Conservation (phyloP, 441 rosid genomes). For the Gossypium lobatum region DNA sequence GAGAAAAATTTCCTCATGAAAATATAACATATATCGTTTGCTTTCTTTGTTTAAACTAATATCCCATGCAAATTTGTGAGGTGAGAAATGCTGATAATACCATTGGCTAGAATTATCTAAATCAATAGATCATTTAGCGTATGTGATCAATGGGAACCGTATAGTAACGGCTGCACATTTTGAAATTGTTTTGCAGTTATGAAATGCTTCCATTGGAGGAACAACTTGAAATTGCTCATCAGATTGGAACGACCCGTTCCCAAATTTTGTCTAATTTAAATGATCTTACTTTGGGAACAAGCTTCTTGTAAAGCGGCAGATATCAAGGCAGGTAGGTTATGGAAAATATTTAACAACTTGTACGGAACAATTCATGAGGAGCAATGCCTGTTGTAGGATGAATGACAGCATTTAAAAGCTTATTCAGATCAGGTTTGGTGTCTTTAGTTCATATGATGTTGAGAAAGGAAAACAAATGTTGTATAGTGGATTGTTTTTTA, state of each 20-base stretch:
- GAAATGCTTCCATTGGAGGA: constrained; percentile 93
- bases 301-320: constrained; percentile 58
- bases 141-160: neutral
- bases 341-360: neutral
- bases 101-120: neutral
- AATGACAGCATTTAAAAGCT: neutral
- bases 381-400: neutral
- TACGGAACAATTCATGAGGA: neutral
- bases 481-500: neutral
- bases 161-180: neutral
- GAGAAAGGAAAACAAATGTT: neutral
- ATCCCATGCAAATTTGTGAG: neutral
- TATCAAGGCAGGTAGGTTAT: neutral
- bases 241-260: constrained; percentile 77
- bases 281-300: constrained; percentile 74
- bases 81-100: neutral
- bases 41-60: neutral
- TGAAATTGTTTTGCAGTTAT: constrained; percentile 50
- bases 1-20: neutral
- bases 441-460: neutral
- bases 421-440: neutral
- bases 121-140: neutral
- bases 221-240: constrained; percentile 81
- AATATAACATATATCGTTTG: neutral
- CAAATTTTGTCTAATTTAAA: constrained; percentile 72